phyloP scores from a whole-genome alignment of 345 rosid species.

The Hibiscus tridactylites region DNA sequence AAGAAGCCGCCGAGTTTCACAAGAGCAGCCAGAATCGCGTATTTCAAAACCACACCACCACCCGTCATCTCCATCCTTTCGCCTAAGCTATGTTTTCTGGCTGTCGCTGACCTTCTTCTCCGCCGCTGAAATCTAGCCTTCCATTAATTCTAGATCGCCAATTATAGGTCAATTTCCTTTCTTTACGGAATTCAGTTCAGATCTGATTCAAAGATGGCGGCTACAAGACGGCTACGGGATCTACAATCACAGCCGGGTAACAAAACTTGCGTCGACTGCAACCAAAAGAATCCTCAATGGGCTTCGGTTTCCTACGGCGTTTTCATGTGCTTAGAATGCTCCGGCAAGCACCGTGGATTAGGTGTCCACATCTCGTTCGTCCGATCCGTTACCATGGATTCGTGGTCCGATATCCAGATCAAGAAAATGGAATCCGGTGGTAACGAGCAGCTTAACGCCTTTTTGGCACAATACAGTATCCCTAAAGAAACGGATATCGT shows the following conservation, averaged over 20 bases:
- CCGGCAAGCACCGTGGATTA: conserved; percentile 95
- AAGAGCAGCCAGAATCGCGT: too few relatives aligned
- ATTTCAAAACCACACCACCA: too few relatives aligned
- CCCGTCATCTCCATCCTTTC: neutral
- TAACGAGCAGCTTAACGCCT: conserved; percentile 69
- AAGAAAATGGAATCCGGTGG: conserved; percentile 96
- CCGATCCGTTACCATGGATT: conserved; percentile 98
- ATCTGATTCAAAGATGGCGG: conserved; percentile 46
- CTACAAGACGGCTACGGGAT: conserved; percentile 67
- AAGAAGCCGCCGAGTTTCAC: too few relatives aligned
- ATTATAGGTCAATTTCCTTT: neutral
- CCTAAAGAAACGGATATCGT: conserved; percentile 73
- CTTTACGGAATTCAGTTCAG: conserved; percentile 13
- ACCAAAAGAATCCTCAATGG: conserved; percentile 99
- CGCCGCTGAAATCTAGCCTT: neutral
- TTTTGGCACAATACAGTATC: conserved; percentile 61
- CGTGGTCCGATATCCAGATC: conserved; percentile 99
- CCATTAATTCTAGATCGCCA: neutral
- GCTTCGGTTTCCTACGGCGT: conserved; percentile 93
- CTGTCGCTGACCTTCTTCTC: conserved; percentile 3
- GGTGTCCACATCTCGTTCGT: conserved; percentile 99
- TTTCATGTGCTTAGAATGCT: conserved; percentile 98
- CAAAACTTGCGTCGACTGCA: conserved; percentile 88
- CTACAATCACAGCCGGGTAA: conserved; percentile 81
- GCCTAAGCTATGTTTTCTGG: conserved; percentile 2